phyloP scores from a whole-genome alignment of 495 filamentous ascomycete genomes.

The Extremus antarcticus region DNA sequence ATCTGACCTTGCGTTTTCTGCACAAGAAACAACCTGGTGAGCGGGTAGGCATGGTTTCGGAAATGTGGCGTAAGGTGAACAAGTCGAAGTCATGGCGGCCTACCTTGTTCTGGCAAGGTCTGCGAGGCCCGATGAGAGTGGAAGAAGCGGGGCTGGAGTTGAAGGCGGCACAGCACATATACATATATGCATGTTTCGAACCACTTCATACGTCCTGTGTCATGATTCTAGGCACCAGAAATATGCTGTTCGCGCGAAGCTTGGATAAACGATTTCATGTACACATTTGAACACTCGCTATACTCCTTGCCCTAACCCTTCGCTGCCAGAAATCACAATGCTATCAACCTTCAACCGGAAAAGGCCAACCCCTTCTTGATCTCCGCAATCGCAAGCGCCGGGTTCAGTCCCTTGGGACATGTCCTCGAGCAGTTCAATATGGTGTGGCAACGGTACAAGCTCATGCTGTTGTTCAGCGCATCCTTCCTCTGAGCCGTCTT shows the following conservation, averaged over 20 bases:
- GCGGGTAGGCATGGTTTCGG: constrained; percentile 12
- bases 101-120: no score
- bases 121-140: no score
- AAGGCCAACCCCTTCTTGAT: constrained; percentile 97
- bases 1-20: constrained; percentile 18
- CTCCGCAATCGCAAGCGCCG: constrained; percentile 84
- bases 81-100: no score
- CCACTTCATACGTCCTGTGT: no score
- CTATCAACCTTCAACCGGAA: not conserved
- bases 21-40: constrained; percentile 17
- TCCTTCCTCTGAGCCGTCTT: constrained; percentile 73
- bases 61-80: not conserved
- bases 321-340: not conserved
- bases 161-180: no score
- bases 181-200: no score
- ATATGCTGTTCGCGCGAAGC: no score
- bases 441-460: constrained; percentile 95
- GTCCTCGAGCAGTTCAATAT: constrained; percentile 96
- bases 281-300: no score
- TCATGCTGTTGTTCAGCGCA: constrained; percentile 95
- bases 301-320: not conserved
- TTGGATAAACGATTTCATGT: no score
- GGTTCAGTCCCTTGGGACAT: constrained; percentile 97
- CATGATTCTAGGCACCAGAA: no score
- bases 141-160: no score